These are phyloP conservation scores for Talaromyces sp. DNA, from an alignment of 2,329 filamentous ascomycete genomes.

Conservation along the genomic window DNA sequence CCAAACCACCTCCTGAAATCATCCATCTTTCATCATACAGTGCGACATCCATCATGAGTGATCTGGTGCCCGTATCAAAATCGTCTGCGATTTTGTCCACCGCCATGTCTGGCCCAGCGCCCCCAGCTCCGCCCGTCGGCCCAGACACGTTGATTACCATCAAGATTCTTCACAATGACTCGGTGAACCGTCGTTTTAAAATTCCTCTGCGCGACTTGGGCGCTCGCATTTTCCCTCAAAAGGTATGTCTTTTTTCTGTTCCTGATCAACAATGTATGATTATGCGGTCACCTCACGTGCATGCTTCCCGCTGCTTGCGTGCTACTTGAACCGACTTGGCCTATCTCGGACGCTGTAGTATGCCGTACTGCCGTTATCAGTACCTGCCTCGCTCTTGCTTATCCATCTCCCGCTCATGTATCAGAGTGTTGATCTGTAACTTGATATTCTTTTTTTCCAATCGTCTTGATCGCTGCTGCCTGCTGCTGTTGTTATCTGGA, in stretches of 20 bases:
- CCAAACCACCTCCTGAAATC: neutral
- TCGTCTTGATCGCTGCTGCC: neutral
- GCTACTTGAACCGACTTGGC: neutral
- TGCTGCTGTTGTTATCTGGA: neutral
- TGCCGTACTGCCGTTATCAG: constrained; percentile 13
- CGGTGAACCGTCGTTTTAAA: constrained; percentile 73
- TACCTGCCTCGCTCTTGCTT: constrained; percentile 19
- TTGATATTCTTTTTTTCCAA: neutral
- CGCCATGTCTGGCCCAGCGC: constrained; percentile 42
- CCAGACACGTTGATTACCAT: constrained; percentile 76
- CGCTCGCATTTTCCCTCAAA: constrained; percentile 69
- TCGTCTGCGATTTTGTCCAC: neutral
- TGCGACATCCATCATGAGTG: neutral
- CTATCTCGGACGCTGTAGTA: neutral
- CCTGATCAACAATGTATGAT: no score
- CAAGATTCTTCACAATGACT: constrained; percentile 76
- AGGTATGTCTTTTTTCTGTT: constrained; percentile 60
- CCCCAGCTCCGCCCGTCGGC: constrained; percentile 47
- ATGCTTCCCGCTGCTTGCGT: neutral
- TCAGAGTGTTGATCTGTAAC: neutral
- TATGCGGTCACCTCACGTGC: neutral
- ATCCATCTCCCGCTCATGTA: neutral
- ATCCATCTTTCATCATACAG: neutral
- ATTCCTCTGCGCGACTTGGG: constrained; percentile 81
- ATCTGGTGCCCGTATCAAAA: constrained; percentile 1